Base-by-base conservation (phyloP, 164 flowering plant species). In the Malania oleifera region DNA sequence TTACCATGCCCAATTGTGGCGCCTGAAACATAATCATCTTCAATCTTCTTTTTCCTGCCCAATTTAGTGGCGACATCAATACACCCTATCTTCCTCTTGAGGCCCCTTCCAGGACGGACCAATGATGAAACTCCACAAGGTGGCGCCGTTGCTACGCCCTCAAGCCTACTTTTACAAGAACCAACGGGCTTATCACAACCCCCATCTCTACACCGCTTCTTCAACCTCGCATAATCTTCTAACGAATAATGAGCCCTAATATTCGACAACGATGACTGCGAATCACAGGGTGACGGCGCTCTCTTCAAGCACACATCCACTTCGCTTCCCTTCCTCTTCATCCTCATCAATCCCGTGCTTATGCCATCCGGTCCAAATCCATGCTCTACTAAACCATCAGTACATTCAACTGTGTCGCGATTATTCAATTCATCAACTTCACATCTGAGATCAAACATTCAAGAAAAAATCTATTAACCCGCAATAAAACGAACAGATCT, bases 11-110 rank as follows among this genome's bases (percentile, higher is more conserved):
- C 97, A 55, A 93, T 69, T 2, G 82, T 70, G 9, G 52, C 64
- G 22, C 84, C 87, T 14, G 59, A 23, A 45, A 65, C 57, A 56
- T 86, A 90, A 22, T 89, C 96, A 60, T 84, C 82, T 38, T 83
- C 97, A 63, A 89, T 72, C 75, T 86, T 89, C 47, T 92, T 87
- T 80, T 84, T 87, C 76, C 96, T 74, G 14, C 96, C 88, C 62
- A 80, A 75, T 47, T 68, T 85, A 0, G 92, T 89, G 0, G 81
- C 78, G 2, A 68, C 74, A 20, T 90, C 98, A 48, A 93, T 88
- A 60, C 98, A 93, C 38, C 98, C 98, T 24, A 93, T 84, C 77
- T 93, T 93, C 81, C 98, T 77, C 80, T 93, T 93, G 37, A 79
- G 75, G 25, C 98, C 98, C 56, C 97, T 75, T 29, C 95, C 93